phyloP scores from a whole-genome alignment of 371 early-diverging fungal species.

The Zopfochytrium polystomum region DNA sequence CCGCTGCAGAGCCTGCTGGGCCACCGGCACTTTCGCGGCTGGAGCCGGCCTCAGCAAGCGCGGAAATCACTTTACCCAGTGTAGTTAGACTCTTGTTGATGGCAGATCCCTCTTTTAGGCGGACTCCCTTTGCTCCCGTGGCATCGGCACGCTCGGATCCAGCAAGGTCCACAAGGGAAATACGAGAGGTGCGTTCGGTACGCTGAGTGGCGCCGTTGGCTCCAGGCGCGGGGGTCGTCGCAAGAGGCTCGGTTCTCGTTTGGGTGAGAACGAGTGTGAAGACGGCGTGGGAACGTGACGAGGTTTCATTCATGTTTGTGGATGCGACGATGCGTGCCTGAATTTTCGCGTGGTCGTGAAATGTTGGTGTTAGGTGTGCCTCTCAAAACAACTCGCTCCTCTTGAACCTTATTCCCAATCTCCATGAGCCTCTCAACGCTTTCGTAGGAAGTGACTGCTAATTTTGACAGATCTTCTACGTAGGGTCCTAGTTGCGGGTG shows the following conservation, averaged over 20 bases:
- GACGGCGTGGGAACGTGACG: conserved; percentile 93
- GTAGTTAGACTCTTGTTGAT: conserved; percentile 96
- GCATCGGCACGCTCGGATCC: conserved; percentile 92
- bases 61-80: conserved; percentile 95
- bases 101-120: conserved; percentile 97
- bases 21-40: conserved; percentile 40
- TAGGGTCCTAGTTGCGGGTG: conserved; percentile 86
- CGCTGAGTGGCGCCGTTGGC: background rate
- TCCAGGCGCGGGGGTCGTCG: background rate
- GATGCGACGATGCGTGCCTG: conserved; percentile 74
- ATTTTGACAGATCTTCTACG: conserved; percentile 84
- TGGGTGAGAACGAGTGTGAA: conserved; percentile 82
- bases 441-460: conserved; percentile 73
- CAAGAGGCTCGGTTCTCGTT: conserved; percentile 28
- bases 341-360: background rate
- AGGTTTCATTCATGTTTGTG: conserved; percentile 95
- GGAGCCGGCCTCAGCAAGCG: conserved; percentile 71
- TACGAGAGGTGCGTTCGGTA: conserved; percentile 31
- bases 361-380: background rate
- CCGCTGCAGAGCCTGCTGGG: conserved; percentile 11
- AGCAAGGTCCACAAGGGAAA: conserved; percentile 64
- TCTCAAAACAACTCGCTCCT: too few relatives aligned
- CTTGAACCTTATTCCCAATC: conserved; percentile 83
- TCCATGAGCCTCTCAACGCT: conserved; percentile 79
- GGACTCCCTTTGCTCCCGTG: conserved; percentile 93